A percentile compares a stretch with the other conserved stretches of the same genome.
phyloP scores from a whole-genome alignment of 768 basidiomycete genomes.

The Boletales sp. region DNA sequence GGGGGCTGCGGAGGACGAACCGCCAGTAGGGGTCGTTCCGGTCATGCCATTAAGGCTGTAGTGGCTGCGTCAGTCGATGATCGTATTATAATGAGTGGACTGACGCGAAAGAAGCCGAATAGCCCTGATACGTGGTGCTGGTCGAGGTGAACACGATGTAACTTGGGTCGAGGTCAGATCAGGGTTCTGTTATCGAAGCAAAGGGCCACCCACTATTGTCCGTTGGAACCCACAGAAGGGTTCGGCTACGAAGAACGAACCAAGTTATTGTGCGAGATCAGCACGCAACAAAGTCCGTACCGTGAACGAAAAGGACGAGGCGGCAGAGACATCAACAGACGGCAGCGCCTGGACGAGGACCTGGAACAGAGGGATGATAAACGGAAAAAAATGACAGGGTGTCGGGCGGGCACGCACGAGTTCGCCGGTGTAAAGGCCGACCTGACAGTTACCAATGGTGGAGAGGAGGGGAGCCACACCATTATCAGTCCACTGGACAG shows the following conservation, averaged over 20 bases:
- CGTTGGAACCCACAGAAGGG: conserved; percentile 51
- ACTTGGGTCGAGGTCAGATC: conserved; percentile 31
- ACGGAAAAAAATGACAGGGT: neutral
- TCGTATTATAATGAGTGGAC: conserved; percentile 13
- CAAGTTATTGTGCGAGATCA: too few species aligned
- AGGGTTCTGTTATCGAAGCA: neutral
- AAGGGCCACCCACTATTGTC: conserved; percentile 47
- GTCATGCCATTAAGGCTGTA: conserved; percentile 55
- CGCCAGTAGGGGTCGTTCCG: conserved; percentile 40
- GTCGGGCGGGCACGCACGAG: conserved; percentile 39
- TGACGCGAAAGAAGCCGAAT: conserved; percentile 57
- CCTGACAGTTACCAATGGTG: conserved; percentile 47
- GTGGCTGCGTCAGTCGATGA: conserved; percentile 3
- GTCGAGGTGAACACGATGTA: conserved; percentile 58
- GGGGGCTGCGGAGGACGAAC: conserved; percentile 16
- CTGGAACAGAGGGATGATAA: conserved; percentile 28
- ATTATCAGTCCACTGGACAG: conserved; percentile 62
- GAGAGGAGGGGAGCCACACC: conserved; percentile 48
- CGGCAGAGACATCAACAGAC: conserved; percentile 50
- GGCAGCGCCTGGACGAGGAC: conserved; percentile 54
- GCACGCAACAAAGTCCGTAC: conserved; percentile 39
- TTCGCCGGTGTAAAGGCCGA: conserved; percentile 58
- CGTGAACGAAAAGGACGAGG: conserved; percentile 51
- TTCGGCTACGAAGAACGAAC: too few species aligned
- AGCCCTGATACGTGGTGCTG: conserved; percentile 35